Percentiles rank a stretch among this genome's conserved stretches.
These are phyloP conservation scores for Saitozyma podzolica DNA, from an alignment of 768 basidiomycete species.

Conservation along the genomic window DNA sequence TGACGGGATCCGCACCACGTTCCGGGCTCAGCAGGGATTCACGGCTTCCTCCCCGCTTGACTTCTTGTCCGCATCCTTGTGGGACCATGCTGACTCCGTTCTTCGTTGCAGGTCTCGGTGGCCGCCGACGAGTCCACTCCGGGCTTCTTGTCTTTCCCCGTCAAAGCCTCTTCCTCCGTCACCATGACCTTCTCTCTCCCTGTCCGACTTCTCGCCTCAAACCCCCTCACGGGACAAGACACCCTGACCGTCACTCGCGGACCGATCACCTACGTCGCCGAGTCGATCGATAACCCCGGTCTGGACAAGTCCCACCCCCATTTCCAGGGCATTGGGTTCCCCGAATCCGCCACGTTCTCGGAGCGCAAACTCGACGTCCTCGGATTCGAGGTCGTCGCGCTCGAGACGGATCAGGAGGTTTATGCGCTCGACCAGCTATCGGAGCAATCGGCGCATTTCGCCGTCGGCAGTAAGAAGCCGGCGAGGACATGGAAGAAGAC, in stretches of 20 bases:
- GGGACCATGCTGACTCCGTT: too few relatives aligned
- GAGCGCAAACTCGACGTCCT: slow-evolving; percentile 13
- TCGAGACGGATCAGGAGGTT: slow-evolving; percentile 1
- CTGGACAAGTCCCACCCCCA: slow-evolving; percentile 22
- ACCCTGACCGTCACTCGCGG: slow-evolving; percentile 31
- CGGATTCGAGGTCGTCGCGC: slow-evolving; percentile 15
- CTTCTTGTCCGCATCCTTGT: too few relatives aligned
- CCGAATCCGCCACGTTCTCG: slow-evolving; percentile 16
- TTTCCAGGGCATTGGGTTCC: slow-evolving; percentile 23
- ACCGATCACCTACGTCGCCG: slow-evolving; percentile 31
- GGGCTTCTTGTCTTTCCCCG: slow-evolving; percentile 6
- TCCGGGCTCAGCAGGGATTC: too few relatives aligned
- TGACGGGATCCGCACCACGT: too few relatives aligned
- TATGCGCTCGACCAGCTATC: slow-evolving; percentile 3
- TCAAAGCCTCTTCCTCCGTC: not conserved
- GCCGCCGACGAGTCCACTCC: not conserved
- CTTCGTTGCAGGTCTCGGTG: too few relatives aligned
- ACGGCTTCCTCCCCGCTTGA: too few relatives aligned
- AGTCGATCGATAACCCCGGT: slow-evolving; percentile 25
- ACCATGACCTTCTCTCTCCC: slow-evolving; percentile 22
- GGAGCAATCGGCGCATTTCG: not conserved
- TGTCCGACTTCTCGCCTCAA: slow-evolving; percentile 21
- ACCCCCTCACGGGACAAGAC: slow-evolving; percentile 30
- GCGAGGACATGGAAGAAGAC: slow-evolving; percentile 19
- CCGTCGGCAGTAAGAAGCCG: not conserved